Evolutionary conservation across 2,329 filamentous ascomycete genomes (phyloP).

Genomic region (Fusarium heterosporum): DNA sequence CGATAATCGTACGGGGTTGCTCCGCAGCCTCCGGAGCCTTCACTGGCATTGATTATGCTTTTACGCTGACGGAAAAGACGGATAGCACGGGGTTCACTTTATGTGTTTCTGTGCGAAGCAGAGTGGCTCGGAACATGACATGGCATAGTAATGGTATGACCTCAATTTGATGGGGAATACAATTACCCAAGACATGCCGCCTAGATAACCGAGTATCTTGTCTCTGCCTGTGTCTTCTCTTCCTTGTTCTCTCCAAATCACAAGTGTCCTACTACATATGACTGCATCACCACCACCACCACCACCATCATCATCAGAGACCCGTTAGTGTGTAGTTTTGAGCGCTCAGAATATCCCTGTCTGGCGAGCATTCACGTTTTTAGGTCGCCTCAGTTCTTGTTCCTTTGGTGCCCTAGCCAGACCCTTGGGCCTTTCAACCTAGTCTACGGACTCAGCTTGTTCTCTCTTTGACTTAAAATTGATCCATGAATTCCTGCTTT

Average conservation of each 20-base stretch:
- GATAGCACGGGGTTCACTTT: slow-evolving; percentile 19
- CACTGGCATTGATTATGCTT: slow-evolving; percentile 3
- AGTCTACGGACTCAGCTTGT: not conserved
- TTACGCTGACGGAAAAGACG: slow-evolving; percentile 6
- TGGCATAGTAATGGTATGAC: slow-evolving; percentile 16
- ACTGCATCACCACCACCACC: slow-evolving; percentile 25
- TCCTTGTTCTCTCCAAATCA: not conserved
- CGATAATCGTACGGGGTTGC: slow-evolving; percentile 21
- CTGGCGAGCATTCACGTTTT: slow-evolving; percentile 16
- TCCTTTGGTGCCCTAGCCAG: slow-evolving; percentile 12
- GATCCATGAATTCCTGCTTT: slow-evolving; percentile 12
- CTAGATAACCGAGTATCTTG: slow-evolving; percentile 6
- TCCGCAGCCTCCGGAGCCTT: slow-evolving; percentile 26
- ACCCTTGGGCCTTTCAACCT: slow-evolving; percentile 10
- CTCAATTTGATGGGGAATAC: slow-evolving; percentile 17
- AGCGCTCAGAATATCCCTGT: slow-evolving; percentile 35
- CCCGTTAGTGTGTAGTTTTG: slow-evolving; percentile 4
- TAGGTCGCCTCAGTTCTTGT: slow-evolving; percentile 19
- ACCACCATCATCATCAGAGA: slow-evolving; percentile 4
- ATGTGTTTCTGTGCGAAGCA: slow-evolving; percentile 11
- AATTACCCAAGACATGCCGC: slow-evolving; percentile 20
- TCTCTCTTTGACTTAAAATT: slow-evolving; percentile 14
- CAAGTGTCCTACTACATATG: slow-evolving; percentile 3
- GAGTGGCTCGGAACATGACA: not conserved
- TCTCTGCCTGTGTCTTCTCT: not conserved